Conservation (phyloP, 176 grass and related monocot genomes). For the Luzula sylvatica region DNA sequence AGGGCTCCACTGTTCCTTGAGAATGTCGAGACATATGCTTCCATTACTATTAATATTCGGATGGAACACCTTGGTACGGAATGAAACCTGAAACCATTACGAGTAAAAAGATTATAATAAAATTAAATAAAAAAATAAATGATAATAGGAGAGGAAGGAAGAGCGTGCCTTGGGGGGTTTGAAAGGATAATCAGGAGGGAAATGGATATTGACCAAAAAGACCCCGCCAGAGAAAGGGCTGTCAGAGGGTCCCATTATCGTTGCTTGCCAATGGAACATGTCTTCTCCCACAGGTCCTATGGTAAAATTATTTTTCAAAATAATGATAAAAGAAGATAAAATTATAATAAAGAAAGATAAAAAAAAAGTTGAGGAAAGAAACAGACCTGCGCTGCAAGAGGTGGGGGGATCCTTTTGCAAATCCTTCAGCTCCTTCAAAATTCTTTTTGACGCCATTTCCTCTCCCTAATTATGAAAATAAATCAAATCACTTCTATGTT, state of each 20-base stretch:
- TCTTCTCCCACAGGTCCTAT: constrained; percentile 81
- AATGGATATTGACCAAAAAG: constrained; percentile 89
- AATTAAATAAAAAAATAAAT: not conserved
- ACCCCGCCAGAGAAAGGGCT: constrained; percentile 83
- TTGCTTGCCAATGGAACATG: constrained; percentile 92
- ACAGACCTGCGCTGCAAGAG: constrained; percentile 76
- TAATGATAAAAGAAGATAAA: not conserved
- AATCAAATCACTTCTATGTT: no score
- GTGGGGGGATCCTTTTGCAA: constrained; percentile 76
- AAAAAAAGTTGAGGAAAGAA: constrained; percentile 8
- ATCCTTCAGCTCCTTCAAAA: constrained; percentile 90
- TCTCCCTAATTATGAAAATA: not conserved
- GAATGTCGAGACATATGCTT: constrained; percentile 86
- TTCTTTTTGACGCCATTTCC: constrained; percentile 81
- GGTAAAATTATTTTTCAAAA: not conserved
- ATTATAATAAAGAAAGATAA: not conserved
- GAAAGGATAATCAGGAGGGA: constrained; percentile 89
- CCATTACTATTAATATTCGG: constrained; percentile 84
- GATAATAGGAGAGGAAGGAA: not conserved
- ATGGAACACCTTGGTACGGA: constrained; percentile 91
- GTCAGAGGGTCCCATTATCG: constrained; percentile 77
- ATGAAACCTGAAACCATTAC: constrained; percentile 46
- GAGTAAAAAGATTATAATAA: not conserved
- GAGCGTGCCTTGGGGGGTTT: constrained; percentile 68
- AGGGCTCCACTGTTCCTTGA: constrained; percentile 89